Conservation (phyloP, 805 yeast genomes). For the Ogataea kodamae region DNA sequence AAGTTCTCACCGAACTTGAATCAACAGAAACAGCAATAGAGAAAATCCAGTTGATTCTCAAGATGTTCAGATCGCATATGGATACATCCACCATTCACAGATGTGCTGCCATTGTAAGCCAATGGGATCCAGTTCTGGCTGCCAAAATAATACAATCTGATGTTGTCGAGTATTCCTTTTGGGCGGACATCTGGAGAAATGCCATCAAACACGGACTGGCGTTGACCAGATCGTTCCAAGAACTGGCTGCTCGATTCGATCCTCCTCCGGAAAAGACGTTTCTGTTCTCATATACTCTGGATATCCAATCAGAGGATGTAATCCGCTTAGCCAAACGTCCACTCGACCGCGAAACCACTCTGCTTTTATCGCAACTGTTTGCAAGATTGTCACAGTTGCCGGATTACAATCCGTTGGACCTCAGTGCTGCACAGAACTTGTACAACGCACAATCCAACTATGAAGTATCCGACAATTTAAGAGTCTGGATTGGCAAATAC, state of each 20-base stretch:
- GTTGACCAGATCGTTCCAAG: not conserved
- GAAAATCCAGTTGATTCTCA: not conserved
- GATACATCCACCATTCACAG: not conserved
- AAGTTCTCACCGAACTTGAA: not conserved
- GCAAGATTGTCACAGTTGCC: not conserved
- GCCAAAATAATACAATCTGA: not conserved
- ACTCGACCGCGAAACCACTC: slow-evolving; percentile 2
- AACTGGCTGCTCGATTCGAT: not conserved
- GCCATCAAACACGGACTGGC: not conserved
- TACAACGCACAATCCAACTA: slow-evolving; percentile 19
- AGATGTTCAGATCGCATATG: not conserved
- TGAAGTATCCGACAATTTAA: slow-evolving; percentile 16
- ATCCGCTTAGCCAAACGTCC: not conserved
- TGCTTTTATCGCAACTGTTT: slow-evolving; percentile 14
- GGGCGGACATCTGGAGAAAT: not conserved
- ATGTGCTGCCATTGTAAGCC: not conserved
- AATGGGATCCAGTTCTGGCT: not conserved
- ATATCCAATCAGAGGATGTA: not conserved
- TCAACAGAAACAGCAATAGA: not conserved
- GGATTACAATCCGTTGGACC: not conserved
- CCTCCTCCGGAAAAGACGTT: not conserved
- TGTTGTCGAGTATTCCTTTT: not conserved
- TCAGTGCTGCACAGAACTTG: slow-evolving; percentile 15
- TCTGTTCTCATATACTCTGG: not conserved
- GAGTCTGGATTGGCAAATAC: slow-evolving; percentile 33